A percentile compares a stretch with the other conserved stretches of the same genome.
These are phyloP conservation scores for Saturnispora kantuleensis DNA, from an alignment of 805 yeast species.

Conservation along the genomic window DNA sequence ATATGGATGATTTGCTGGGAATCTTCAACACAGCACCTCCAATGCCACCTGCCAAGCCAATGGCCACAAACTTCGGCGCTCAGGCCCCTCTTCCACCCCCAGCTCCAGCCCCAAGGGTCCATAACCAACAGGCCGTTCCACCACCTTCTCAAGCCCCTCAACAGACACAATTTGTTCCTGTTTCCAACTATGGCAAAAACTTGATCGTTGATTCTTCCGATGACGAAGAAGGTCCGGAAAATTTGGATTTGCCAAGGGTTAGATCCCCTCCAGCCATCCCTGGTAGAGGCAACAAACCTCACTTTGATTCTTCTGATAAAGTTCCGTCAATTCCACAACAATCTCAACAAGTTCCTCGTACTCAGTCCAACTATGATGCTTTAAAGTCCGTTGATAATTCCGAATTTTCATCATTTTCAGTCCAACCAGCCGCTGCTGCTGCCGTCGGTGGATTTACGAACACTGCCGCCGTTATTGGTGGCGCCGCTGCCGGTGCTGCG, in stretches of 20 bases:
- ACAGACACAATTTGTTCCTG: conserved; percentile 54
- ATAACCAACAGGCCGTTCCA: conserved; percentile 2
- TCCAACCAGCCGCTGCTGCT: conserved; percentile 15
- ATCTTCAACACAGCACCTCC: conserved; percentile 37
- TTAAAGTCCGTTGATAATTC: conserved; percentile 20
- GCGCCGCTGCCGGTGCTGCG: conserved; percentile 1
- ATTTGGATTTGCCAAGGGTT: conserved; percentile 19
- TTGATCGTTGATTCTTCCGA: conserved; percentile 32
- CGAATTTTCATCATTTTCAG: conserved; percentile 10
- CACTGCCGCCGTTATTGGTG: conserved; percentile 1
- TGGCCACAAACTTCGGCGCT: conserved; percentile 5
- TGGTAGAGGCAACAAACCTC: conserved; percentile 28
- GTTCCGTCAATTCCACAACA: conserved; percentile 12
- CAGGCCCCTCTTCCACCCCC: conserved; percentile 3
- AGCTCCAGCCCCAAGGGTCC: conserved; percentile 7
- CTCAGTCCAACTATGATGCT: conserved; percentile 38
- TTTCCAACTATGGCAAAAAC: conserved; percentile 78
- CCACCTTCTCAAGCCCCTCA: conserved; percentile 16
- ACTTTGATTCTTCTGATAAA: conserved; percentile 19
- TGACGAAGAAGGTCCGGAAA: conserved; percentile 30
- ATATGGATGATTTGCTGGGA: conserved; percentile 60
- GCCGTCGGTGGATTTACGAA: conserved; percentile 7
- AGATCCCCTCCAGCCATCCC: conserved; percentile 27
- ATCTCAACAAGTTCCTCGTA: conserved; percentile 8
- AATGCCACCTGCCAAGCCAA: conserved; percentile 19